phyloP scores from a whole-genome alignment of 495 filamentous ascomycete genomes.

The Penicillium verhagenii region DNA sequence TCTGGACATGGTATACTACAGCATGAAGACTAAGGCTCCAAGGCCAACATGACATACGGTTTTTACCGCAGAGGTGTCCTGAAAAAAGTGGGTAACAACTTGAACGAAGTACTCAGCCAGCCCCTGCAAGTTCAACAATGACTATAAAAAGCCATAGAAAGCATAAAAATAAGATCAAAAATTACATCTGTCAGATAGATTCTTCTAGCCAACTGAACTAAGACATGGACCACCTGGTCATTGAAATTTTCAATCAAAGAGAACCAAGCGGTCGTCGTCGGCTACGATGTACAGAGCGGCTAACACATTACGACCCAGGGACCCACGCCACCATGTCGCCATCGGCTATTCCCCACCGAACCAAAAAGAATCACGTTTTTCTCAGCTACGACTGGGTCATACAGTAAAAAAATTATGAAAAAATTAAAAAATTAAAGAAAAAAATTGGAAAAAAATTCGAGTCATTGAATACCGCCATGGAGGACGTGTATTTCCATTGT shows the following conservation, averaged over 20 bases:
- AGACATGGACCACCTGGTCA: too few species aligned
- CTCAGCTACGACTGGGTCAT: neutral
- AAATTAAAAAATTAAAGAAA: neutral
- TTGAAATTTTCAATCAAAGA: neutral
- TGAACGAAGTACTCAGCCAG: too few species aligned
- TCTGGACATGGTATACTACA: too few species aligned
- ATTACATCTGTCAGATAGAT: neutral
- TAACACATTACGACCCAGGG: constrained; percentile 2
- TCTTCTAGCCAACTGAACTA: neutral
- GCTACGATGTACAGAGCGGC: constrained; percentile 9
- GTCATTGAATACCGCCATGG: constrained; percentile 7
- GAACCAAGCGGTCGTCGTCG: constrained; percentile 6
- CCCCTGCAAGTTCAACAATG: too few species aligned
- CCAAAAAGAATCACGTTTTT: neutral
- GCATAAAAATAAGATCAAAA: too few species aligned
- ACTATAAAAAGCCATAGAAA: too few species aligned
- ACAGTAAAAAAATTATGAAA: neutral
- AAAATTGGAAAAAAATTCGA: neutral
- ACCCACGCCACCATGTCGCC: constrained; percentile 11
- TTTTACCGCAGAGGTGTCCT: too few species aligned
- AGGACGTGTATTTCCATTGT: constrained; percentile 18
- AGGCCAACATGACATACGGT: too few species aligned
- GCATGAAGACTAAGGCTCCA: too few species aligned
- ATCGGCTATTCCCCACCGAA: constrained; percentile 7
- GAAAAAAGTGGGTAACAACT: too few species aligned